phyloP scores from a whole-genome alignment of 2,329 filamentous ascomycete species.

The Sporothrix mexicana region DNA sequence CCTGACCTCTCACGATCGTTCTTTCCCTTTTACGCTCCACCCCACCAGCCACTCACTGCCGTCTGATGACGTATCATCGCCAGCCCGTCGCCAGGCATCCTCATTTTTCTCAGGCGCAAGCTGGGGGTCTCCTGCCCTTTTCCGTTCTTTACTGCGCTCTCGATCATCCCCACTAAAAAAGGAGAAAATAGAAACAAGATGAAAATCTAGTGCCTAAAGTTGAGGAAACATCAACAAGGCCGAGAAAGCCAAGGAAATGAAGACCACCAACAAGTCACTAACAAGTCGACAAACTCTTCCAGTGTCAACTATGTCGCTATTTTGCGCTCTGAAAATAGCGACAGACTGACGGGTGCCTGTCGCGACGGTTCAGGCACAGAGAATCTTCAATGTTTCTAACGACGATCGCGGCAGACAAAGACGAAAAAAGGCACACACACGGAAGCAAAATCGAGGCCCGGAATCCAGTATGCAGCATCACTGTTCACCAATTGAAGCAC shows the following conservation, averaged over 20 bases:
- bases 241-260: background rate
- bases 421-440: background rate
- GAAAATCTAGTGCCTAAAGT: background rate
- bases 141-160: background rate
- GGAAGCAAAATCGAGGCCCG: background rate
- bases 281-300: background rate
- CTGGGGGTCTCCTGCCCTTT: background rate
- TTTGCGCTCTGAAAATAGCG: background rate
- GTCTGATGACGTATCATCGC: conserved; percentile 23
- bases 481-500: no score
- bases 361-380: conserved; percentile 13
- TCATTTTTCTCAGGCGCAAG: background rate
- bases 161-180: background rate
- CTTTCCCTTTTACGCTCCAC: background rate
- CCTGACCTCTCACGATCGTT: background rate
- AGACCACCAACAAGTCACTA: background rate
- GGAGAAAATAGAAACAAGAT: conserved; percentile 14
- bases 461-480: no score
- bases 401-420: background rate
- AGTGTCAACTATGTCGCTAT: no score
- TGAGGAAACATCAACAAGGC: conserved; percentile 6
- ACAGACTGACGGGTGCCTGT: conserved; percentile 23
- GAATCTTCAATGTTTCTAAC: background rate
- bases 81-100: conserved; percentile 7
- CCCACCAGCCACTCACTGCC: conserved; percentile 22